These are phyloP conservation scores for Xerocomus amazonicus DNA, from an alignment of 1,284 basidiomycete species.

Conservation along the genomic window DNA sequence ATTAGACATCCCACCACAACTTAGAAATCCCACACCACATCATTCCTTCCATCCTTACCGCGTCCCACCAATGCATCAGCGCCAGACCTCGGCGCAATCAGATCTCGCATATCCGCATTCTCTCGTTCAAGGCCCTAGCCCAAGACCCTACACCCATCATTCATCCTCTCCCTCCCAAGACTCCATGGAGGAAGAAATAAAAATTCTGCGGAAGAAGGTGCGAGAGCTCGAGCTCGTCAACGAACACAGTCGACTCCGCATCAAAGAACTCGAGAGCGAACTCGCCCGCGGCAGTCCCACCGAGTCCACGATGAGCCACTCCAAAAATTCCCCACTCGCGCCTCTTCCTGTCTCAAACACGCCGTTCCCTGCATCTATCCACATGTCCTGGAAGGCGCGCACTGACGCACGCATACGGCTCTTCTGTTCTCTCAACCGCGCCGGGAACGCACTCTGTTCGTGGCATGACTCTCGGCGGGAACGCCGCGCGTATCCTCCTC, in stretches of 20 bases:
- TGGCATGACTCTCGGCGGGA: slow-evolving; percentile 85
- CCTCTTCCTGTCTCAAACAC: slow-evolving; percentile 28
- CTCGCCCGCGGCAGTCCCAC: slow-evolving; percentile 33
- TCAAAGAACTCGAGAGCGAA: slow-evolving; percentile 46
- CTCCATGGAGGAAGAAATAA: slow-evolving; percentile 39
- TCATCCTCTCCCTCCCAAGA: slow-evolving; percentile 31
- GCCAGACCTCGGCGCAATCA: slow-evolving; percentile 27
- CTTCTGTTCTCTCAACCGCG: slow-evolving; percentile 77
- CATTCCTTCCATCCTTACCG: slow-evolving; percentile 32
- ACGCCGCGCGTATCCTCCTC: slow-evolving; percentile 70
- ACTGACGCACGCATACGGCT: slow-evolving; percentile 66
- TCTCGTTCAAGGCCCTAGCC: slow-evolving; percentile 22
- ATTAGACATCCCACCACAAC: slow-evolving; percentile 40
- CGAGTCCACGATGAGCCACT: slow-evolving; percentile 25
- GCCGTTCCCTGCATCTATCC: slow-evolving; percentile 40
- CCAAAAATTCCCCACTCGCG: slow-evolving; percentile 13
- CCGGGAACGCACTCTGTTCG: slow-evolving; percentile 79
- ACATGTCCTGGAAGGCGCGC: slow-evolving; percentile 61
- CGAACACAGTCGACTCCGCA: slow-evolving; percentile 43
- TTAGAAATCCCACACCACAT: slow-evolving; percentile 32
- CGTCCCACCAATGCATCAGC: slow-evolving; percentile 24
- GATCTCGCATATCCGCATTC: slow-evolving; percentile 23
- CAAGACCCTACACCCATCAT: slow-evolving; percentile 22
- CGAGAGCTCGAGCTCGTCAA: slow-evolving; percentile 46
- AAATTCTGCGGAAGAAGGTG: slow-evolving; percentile 37